Conservation (phyloP, 768 basidiomycete species). For the Leucocoprinus leucothites region DNA sequence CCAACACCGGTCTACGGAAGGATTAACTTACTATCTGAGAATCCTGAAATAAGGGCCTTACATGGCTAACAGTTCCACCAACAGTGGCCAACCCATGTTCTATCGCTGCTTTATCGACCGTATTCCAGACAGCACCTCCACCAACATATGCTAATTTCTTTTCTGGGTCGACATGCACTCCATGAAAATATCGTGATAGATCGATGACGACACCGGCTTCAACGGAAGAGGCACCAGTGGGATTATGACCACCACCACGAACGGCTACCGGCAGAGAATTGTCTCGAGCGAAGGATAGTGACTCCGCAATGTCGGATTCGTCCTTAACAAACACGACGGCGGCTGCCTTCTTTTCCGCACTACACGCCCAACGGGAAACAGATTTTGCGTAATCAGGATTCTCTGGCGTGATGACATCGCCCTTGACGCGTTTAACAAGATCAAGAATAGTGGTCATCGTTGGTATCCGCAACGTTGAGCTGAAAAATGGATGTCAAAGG, state of each 20-base stretch:
- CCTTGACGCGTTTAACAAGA: slow-evolving; percentile 25
- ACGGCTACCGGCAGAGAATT: slow-evolving; percentile 39
- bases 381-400: slow-evolving; percentile 34
- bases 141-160: slow-evolving; percentile 38
- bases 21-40: too few species aligned
- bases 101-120: slow-evolving; percentile 41
- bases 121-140: slow-evolving; percentile 44
- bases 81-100: slow-evolving; percentile 45
- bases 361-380: slow-evolving; percentile 42
- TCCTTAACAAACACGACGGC: slow-evolving; percentile 42
- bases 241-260: slow-evolving; percentile 45
- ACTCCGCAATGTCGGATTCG: slow-evolving; percentile 33
- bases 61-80: slow-evolving; percentile 47
- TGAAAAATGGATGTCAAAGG: too few species aligned
- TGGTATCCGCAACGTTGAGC: neutral
- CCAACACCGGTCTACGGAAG: slow-evolving; percentile 44
- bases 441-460: neutral
- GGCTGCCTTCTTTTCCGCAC: slow-evolving; percentile 35
- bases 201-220: slow-evolving; percentile 50
- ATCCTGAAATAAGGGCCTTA: slow-evolving; percentile 19
- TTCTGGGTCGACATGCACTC: slow-evolving; percentile 34
- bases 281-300: slow-evolving; percentile 32
- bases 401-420: slow-evolving; percentile 38
- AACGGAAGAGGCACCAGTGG: slow-evolving; percentile 39
- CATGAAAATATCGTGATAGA: slow-evolving; percentile 39